A percentile compares a stretch with the other conserved stretches of the same genome.
These are phyloP conservation scores for Fusarium aywerte DNA, from an alignment of 2,329 filamentous ascomycete species.

Conservation along the genomic window DNA sequence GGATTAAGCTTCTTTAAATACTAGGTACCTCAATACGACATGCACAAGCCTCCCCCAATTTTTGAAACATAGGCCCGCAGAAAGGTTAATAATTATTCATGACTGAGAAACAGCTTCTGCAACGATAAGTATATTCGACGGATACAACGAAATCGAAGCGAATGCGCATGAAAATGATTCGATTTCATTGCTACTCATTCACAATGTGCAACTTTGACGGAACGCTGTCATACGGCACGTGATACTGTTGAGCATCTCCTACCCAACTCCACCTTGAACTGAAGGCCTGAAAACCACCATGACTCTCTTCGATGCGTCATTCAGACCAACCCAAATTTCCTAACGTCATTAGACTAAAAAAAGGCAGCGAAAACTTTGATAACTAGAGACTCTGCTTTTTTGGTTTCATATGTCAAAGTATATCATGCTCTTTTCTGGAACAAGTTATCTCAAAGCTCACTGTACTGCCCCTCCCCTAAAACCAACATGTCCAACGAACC, in stretches of 20 bases:
- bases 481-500: slow-evolving; percentile 40
- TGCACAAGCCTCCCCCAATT: neutral
- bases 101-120: neutral
- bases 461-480: slow-evolving; percentile 23
- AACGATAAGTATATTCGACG: neutral
- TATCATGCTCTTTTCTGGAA: slow-evolving; percentile 41
- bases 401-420: neutral
- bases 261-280: slow-evolving; percentile 24
- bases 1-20: neutral
- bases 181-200: neutral
- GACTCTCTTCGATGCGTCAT: slow-evolving; percentile 36
- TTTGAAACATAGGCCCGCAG: neutral
- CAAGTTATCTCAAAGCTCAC: slow-evolving; percentile 17
- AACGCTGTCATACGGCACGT: slow-evolving; percentile 16
- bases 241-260: slow-evolving; percentile 19
- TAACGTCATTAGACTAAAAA: slow-evolving; percentile 11
- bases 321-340: slow-evolving; percentile 11
- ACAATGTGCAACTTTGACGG: neutral
- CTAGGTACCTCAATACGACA: neutral
- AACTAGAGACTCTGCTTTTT: neutral
- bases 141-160: neutral
- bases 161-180: neutral
- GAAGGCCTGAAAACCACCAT: slow-evolving; percentile 27
- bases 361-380: neutral
- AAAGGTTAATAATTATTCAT: neutral